Base-by-base conservation (phyloP, 2,329 filamentous ascomycete genomes). In the Didymella pomorum region DNA sequence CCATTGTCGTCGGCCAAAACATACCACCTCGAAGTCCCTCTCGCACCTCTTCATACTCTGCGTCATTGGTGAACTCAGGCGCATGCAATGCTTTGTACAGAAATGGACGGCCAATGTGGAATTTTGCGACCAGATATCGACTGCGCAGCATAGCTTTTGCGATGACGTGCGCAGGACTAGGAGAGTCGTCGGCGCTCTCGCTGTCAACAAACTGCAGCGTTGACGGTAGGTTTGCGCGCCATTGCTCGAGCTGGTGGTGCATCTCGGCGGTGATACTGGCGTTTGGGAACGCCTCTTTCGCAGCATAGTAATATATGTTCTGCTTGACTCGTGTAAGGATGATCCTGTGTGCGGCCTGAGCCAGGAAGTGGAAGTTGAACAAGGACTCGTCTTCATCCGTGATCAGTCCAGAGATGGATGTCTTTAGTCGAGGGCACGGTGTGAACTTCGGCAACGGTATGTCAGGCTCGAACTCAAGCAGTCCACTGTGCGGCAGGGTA, bases 331-430 rank as follows among this genome's bases (percentile, higher is more conserved):
- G 80, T 1, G 81, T 85, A 9, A 85, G 76, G 52, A 85, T 82
- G 57, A 84, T 84, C 44, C 83, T 80, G 66, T 85, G 82, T 7
- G 83, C 83, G 33, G 84, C 82, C 64, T 85, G 83, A 25, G 83
- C 83, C 6, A 85, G 79, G 60, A 85, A 85, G 62, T 85, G 83
- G 56, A 84, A 85, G 67, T 85, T 83, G 70, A 84, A 85, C 60
- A 83, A 82, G 1, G 82, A 79, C 58, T 84, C 82, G 53, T 83
- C 81, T 37, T 82, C 78, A 45, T 82, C 78, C 6, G 74, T 75
- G 2, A 75, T 47, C 58, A 75, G 25, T 64, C 71, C 45, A 62
- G 73, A 63, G 56, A 74, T 74, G 1, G 69, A 74, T 4, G 71
- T 72, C 58, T 74, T 74, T 1, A 72, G 71, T 16, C 71, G 67